Percentiles rank a stretch among this genome's conserved stretches.
Evolutionary conservation across 2,329 filamentous ascomycete species (phyloP).

Genomic region (Penicillium aurantiogriseum): DNA sequence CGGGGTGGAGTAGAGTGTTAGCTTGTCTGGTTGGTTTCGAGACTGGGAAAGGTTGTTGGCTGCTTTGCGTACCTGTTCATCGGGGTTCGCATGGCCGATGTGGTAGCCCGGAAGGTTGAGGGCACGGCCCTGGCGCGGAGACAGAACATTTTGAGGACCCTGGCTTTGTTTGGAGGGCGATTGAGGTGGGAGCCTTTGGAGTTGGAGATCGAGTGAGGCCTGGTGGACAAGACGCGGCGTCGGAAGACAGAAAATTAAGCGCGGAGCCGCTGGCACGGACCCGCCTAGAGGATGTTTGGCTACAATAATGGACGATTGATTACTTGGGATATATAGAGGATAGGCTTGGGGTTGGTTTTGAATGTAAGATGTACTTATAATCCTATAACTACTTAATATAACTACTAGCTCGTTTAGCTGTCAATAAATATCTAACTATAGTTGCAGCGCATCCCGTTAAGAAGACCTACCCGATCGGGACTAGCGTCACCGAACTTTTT

Average conservation of each 20-base stretch:
- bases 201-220: slow-evolving; percentile 8
- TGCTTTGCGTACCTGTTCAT: slow-evolving; percentile 25
- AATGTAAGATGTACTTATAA: neutral
- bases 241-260: slow-evolving; percentile 35
- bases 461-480: slow-evolving; percentile 19
- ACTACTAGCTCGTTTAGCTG: neutral
- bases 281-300: slow-evolving; percentile 15
- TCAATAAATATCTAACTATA: slow-evolving; percentile 2
- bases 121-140: slow-evolving; percentile 35
- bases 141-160: slow-evolving; percentile 32
- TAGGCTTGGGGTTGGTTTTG: neutral
- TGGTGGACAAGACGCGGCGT: slow-evolving; percentile 17
- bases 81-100: slow-evolving; percentile 23
- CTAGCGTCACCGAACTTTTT: slow-evolving; percentile 27
- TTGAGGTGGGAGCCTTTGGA: slow-evolving; percentile 1
- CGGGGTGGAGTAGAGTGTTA: slow-evolving; percentile 4
- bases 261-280: slow-evolving; percentile 34
- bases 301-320: neutral
- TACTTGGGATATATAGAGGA: neutral
- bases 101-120: slow-evolving; percentile 25
- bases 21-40: slow-evolving; percentile 4
- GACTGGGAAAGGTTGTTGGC: neutral
- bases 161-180: neutral
- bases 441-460: slow-evolving; percentile 1
- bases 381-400: neutral